phyloP scores from a whole-genome alignment of 73 alveolate genomes.

The Paraurostyla sp. region DNA sequence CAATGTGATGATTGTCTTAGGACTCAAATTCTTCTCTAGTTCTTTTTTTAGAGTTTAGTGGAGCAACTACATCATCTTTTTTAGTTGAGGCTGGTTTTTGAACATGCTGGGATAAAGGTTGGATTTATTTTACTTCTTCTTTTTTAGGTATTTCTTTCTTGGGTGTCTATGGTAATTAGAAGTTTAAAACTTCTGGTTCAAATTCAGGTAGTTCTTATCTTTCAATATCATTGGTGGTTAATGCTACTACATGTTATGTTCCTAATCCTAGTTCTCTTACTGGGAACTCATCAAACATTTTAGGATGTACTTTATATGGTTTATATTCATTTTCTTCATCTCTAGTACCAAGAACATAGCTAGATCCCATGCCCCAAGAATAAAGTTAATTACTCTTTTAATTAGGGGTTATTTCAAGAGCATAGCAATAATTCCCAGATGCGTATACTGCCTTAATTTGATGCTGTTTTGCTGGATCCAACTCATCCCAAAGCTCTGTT shows the following conservation, averaged over 20 bases:
- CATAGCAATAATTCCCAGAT: slow-evolving; percentile 56
- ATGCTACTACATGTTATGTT: slow-evolving; percentile 78
- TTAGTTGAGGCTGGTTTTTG: too few relatives aligned
- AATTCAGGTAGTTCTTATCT: slow-evolving; percentile 41
- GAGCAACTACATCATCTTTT: too few relatives aligned
- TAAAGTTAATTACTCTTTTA: slow-evolving; percentile 68
- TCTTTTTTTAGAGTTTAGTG: too few relatives aligned
- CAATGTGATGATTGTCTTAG: too few relatives aligned
- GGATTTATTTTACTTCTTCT: too few relatives aligned
- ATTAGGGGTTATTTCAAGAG: not conserved
- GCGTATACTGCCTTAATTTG: slow-evolving; percentile 1
- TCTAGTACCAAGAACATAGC: slow-evolving; percentile 85
- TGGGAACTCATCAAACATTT: slow-evolving; percentile 81
- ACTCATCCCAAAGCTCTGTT: slow-evolving; percentile 19
- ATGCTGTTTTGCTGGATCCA: slow-evolving; percentile 33
- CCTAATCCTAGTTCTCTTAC: slow-evolving; percentile 78
- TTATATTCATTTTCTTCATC: slow-evolving; percentile 77
- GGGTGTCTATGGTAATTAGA: not conserved
- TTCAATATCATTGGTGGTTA: slow-evolving; percentile 61
- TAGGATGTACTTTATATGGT: slow-evolving; percentile 80
- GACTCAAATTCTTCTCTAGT: too few relatives aligned
- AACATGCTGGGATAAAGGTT: too few relatives aligned
- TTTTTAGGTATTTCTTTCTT: not conserved
- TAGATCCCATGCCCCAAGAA: slow-evolving; percentile 89
- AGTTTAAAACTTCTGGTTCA: slow-evolving; percentile 6